Conservation (phyloP, 164 flowering plant genomes). For the Paratinospora sagittata region DNA sequence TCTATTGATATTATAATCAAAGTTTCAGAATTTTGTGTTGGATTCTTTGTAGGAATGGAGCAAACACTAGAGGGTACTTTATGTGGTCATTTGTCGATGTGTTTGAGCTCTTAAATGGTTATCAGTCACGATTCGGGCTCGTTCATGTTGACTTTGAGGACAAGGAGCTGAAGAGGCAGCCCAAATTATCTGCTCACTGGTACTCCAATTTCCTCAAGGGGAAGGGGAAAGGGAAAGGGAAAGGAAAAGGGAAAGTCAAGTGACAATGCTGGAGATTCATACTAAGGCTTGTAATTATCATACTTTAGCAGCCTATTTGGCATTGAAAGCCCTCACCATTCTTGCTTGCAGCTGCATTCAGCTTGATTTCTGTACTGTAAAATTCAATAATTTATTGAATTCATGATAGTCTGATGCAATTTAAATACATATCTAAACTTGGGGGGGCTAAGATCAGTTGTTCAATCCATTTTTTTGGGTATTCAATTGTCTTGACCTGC, state of each 20-base stretch:
- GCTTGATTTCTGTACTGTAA: background rate
- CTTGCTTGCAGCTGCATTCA: background rate
- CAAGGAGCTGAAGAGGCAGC: slow-evolving; percentile 26
- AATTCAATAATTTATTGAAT: no score
- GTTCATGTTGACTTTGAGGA: slow-evolving; percentile 32
- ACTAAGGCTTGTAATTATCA: background rate
- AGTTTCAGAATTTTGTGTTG: background rate
- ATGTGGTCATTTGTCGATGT: slow-evolving; percentile 50
- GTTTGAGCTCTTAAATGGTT: slow-evolving; percentile 39
- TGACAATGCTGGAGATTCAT: background rate
- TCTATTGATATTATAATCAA: no score
- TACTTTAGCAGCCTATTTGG: background rate
- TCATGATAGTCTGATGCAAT: no score
- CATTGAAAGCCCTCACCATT: background rate
- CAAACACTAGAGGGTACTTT: slow-evolving; percentile 42
- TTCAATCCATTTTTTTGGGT: no score
- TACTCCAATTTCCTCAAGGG: slow-evolving; percentile 33
- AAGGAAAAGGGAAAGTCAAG: background rate
- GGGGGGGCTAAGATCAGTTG: no score
- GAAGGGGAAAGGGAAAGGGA: slow-evolving; percentile 3
- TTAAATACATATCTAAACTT: no score
- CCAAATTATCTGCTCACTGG: slow-evolving; percentile 36
- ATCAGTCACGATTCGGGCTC: slow-evolving; percentile 25
- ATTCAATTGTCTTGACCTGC: no score
- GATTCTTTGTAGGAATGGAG: slow-evolving; percentile 35